Base-by-base conservation (phyloP, 78 protist genomes). In the Ministeria vibrans region DNA sequence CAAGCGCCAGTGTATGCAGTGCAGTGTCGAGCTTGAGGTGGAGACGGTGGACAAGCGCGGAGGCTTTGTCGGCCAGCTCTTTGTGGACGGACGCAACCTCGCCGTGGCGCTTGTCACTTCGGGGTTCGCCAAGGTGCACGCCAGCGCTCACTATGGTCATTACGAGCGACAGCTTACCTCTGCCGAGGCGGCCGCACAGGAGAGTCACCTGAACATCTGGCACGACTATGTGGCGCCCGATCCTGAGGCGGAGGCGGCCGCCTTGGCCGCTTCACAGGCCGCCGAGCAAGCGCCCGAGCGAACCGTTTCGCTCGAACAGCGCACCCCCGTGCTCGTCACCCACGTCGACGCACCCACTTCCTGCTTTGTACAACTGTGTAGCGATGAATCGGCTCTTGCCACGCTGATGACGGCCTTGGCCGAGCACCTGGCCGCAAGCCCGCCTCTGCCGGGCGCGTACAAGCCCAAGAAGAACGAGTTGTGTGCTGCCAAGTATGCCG, bases 41-140 rank as follows among this genome's bases (percentile, higher is more conserved):
- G 77, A 72, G 42, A 25, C 3, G 39, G 20, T 30, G 41, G 77
- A 72, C 77, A 72, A 72, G 53, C 0, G 28, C 22, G 77, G 77
- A 38, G 49, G 49, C 42, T 45, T 72, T 1, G 42, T 46, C 27
- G 62, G 63, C 27, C 1, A 18, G 0, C 22, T 72, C 28, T 72
- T 15, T 30, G 2, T 43, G n/a, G 3, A 44, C n/a, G 28, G 42
- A 55, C 45, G 32, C 34, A 72, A 43, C 62, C 63, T 72, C 13
- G 39, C 63, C 41, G 63, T 32, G 41, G 42, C 0, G 27, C 77
- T 72, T 1, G 38, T 72, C 13, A 62, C 43, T 39, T 2, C 11
- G 25, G 77, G 77, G 38, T 18, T 72, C 20, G 77, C 77, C 11
- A 41, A 0, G 30, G 43, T 44, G 34, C 13, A 41, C 34, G 13